These are phyloP conservation scores for Cryptococcus deneoformans DNA, from an alignment of 1,284 basidiomycete genomes.

Conservation along the genomic window DNA sequence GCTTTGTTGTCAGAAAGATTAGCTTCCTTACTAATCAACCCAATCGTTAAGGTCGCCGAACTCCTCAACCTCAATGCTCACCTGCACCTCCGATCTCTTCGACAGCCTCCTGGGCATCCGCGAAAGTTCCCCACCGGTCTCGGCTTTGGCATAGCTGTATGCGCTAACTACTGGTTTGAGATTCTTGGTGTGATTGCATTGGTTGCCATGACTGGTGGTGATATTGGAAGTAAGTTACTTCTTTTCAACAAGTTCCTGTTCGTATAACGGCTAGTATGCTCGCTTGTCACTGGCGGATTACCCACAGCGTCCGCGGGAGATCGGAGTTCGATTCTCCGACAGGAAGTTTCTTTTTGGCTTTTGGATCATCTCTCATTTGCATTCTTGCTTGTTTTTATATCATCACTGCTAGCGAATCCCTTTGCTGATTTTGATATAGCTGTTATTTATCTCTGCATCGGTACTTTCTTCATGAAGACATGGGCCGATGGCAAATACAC, in stretches of 20 bases:
- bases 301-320: not conserved
- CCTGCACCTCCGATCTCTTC: slow-evolving; percentile 73
- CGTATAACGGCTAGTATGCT: not conserved
- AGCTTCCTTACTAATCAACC: slow-evolving; percentile 4
- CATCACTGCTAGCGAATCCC: not conserved
- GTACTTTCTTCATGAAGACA: slow-evolving; percentile 68
- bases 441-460: slow-evolving; percentile 68
- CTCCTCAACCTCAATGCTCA: slow-evolving; percentile 85
- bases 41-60: slow-evolving; percentile 69
- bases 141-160: slow-evolving; percentile 80
- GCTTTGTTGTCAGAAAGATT: not conserved
- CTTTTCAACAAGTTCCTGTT: not conserved
- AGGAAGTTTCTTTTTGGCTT: not conserved
- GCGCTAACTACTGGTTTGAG: slow-evolving; percentile 97
- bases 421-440: slow-evolving; percentile 51
- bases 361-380: not conserved
- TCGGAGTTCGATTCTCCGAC: not conserved
- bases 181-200: slow-evolving; percentile 72
- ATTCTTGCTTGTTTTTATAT: not conserved
- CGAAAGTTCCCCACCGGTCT: slow-evolving; percentile 76
- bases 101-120: slow-evolving; percentile 73
- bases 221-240: slow-evolving; percentile 63
- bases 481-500: slow-evolving; percentile 95
- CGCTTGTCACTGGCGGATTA: not conserved
- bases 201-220: slow-evolving; percentile 69